phyloP scores from a whole-genome alignment of 306 rosid species.

The Gastrolobium bilobum region DNA sequence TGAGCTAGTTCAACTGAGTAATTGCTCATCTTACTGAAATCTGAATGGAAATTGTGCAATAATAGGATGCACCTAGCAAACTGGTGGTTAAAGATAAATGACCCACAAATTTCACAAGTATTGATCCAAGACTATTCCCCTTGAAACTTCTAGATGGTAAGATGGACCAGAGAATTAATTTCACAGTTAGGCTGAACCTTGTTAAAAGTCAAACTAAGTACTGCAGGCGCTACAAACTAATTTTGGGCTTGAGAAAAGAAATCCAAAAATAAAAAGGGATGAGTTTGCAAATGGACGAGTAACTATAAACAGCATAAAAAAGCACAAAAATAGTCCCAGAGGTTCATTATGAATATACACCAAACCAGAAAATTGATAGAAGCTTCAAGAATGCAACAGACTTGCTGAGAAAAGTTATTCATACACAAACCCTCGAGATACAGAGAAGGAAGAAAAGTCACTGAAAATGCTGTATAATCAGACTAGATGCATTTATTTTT shows the following conservation, averaged over 20 bases:
- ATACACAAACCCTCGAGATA: slow-evolving; percentile 29
- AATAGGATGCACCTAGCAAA: slow-evolving; percentile 20
- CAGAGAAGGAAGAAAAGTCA: slow-evolving; percentile 12
- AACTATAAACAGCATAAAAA: slow-evolving; percentile 16
- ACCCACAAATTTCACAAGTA: slow-evolving; percentile 28
- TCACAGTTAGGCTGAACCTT: background rate
- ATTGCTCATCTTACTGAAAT: slow-evolving; percentile 26
- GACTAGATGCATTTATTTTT: background rate
- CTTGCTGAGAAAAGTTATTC: background rate
- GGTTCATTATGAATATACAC: background rate
- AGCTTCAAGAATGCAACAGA: slow-evolving; percentile 28
- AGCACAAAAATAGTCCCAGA: background rate
- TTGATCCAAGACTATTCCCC: slow-evolving; percentile 26
- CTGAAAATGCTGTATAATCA: slow-evolving; percentile 25
- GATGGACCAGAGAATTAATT: background rate
- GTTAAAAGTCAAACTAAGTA: slow-evolving; percentile 16
- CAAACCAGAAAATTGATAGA: slow-evolving; percentile 29
- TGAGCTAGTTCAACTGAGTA: slow-evolving; percentile 4
- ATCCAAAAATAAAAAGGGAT: slow-evolving; percentile 31
- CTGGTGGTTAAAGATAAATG: slow-evolving; percentile 12
- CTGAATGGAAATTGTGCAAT: slow-evolving; percentile 39
- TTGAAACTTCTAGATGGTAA: slow-evolving; percentile 27
- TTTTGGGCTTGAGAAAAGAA: slow-evolving; percentile 20
- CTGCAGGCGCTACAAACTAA: slow-evolving; percentile 2
- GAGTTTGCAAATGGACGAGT: background rate